Base-by-base conservation (phyloP, 1,284 basidiomycete genomes). In the Kalmanozyma brasiliensis region DNA sequence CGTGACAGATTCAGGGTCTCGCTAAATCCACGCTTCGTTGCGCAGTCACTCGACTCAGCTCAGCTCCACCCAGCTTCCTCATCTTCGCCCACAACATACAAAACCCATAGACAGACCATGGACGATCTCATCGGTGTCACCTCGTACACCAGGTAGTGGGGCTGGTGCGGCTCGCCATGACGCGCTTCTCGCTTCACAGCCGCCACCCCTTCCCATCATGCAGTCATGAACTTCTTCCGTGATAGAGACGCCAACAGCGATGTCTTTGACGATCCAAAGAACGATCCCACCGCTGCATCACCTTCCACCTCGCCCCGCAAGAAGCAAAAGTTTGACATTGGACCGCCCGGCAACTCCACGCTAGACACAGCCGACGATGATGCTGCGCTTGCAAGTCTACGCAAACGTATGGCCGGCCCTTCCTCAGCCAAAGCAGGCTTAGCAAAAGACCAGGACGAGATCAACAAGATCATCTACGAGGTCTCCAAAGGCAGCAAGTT, bases 391-490 rank as follows among this genome's bases (percentile, higher is more conserved):
- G 74, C 61, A 5, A 73, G 69, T 40, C 38, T 77, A 41, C 64
- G 64, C 26, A 71, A 64, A 36, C 75, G 74, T 32, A 77, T 79
- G 74, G 76, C 70, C 0, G 77, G 77, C 5, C 77, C 79, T 16
- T 79, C 77, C 7, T 74, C 72, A 14, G 76, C 66, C 56, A 82
- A 82, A 59, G 80, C 80, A 8, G 76, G 79, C 16, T 49, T 82
- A 19, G 67, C 65, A 32, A 62, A 59, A 23, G 77, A 80, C 32
- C 77, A 77, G 52, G 75, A 75, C 29, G 70, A 57, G 53, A 73
- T 71, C 51, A 76, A 74, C 51, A 41, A 45, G 9, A 75, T 69
- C 52, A 81, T 81, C 46, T 77, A 75, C 55, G 52, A 78, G 29
- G 79, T 74, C 13, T 80, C 79, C 35, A 73, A 76, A 42, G 80